Evolutionary conservation across 2,329 filamentous ascomycete genomes (phyloP).

Genomic region (Stachybotrys elegans): DNA sequence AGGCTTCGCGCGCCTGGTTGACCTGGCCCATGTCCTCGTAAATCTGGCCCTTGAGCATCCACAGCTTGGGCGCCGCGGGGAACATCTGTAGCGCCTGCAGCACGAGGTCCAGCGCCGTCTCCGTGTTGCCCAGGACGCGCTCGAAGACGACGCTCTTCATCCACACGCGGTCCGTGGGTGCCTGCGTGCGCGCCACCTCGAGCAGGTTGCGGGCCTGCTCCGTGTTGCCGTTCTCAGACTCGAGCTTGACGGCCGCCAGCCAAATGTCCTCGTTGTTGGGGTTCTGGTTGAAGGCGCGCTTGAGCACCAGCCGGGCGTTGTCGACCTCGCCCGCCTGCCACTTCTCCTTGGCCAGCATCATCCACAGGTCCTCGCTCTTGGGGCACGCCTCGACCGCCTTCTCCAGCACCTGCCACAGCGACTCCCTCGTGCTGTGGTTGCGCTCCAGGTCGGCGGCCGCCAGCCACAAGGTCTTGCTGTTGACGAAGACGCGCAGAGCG

Average conservation of each 20-base stretch:
- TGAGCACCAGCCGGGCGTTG: constrained; percentile 79
- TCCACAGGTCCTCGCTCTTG: constrained; percentile 86
- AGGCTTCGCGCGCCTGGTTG: constrained; percentile 84
- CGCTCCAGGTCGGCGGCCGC: constrained; percentile 88
- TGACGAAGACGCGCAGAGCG: constrained; percentile 82
- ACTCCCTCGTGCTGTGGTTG: constrained; percentile 78
- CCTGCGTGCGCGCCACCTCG: constrained; percentile 76
- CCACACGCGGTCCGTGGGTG: constrained; percentile 93
- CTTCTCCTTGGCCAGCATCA: constrained; percentile 92
- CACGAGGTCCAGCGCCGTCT: constrained; percentile 79
- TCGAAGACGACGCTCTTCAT: constrained; percentile 95
- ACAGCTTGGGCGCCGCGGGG: constrained; percentile 80
- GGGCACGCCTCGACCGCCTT: constrained; percentile 93
- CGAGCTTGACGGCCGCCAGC: constrained; percentile 92
- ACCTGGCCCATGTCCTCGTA: constrained; percentile 80
- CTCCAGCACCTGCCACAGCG: constrained; percentile 79
- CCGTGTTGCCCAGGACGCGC: constrained; percentile 71
- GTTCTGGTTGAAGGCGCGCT: constrained; percentile 87
- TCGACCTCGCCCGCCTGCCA: constrained; percentile 86
- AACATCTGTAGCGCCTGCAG: constrained; percentile 84
- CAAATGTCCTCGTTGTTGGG: constrained; percentile 98
- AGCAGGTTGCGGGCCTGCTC: constrained; percentile 80
- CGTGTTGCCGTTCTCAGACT: constrained; percentile 80
- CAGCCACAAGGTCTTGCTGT: constrained; percentile 82
- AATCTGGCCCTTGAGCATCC: constrained; percentile 99